Percentiles rank a stretch among this genome's conserved stretches.
Conservation (phyloP, 129 eudicot species). For the Flaveria robusta region DNA sequence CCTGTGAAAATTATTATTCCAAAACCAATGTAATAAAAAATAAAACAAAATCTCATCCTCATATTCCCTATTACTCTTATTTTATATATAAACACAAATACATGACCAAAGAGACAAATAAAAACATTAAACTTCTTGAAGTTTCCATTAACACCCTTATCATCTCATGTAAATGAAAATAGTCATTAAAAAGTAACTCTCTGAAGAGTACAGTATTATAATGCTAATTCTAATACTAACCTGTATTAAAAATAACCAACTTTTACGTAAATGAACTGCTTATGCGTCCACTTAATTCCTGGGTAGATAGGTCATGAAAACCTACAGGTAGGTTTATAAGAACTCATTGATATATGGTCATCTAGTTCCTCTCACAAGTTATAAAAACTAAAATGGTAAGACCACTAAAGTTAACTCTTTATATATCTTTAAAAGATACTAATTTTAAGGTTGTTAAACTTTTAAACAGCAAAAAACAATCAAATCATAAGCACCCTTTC, state of each 20-base stretch:
- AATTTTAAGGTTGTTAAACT: background rate
- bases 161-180: background rate
- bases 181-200: background rate
- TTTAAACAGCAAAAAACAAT: background rate
- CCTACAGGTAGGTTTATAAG: constrained; percentile 5
- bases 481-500: background rate
- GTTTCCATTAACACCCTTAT: constrained; percentile 18
- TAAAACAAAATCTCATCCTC: constrained; percentile 13
- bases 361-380: constrained; percentile 11
- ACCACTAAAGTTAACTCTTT: background rate
- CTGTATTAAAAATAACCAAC: background rate
- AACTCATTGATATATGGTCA: background rate
- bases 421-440: background rate
- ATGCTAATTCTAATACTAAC: background rate
- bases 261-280: constrained; percentile 1
- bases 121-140: constrained; percentile 6
- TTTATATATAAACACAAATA: background rate
- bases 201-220: background rate
- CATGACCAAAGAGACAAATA: background rate
- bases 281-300: constrained; percentile 5
- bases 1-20: constrained; percentile 46
- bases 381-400: background rate
- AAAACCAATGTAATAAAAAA: constrained; percentile 7
- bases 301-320: constrained; percentile 8
- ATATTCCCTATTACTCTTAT: constrained; percentile 5